Conservation (phyloP, 192 early-diverging fungal species). For the Dimargaris cristalligena region DNA sequence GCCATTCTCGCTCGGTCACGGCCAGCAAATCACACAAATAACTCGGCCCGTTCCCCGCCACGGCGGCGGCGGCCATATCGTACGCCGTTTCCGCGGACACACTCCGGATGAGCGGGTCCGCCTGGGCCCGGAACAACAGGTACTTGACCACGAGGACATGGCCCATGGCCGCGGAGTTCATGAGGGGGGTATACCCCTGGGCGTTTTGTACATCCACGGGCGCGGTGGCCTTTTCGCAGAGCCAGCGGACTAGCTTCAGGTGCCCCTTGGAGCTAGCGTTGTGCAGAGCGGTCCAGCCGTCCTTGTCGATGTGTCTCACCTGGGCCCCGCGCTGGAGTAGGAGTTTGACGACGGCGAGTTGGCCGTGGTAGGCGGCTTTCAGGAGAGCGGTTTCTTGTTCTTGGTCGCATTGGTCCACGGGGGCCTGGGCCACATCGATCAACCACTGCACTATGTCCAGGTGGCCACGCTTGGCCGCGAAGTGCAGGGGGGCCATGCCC, state of each 20-base stretch:
- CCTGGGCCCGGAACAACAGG: constrained; percentile 36
- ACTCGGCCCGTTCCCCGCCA: constrained; percentile 27
- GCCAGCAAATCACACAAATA: constrained; percentile 46
- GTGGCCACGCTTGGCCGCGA: constrained; percentile 40
- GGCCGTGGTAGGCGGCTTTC: constrained; percentile 55
- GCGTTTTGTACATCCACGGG: constrained; percentile 40
- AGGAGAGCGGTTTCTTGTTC: constrained; percentile 58
- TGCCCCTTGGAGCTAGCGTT: constrained; percentile 51
- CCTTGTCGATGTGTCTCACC: constrained; percentile 44
- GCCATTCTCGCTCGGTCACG: constrained; percentile 33
- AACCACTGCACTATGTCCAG: constrained; percentile 34
- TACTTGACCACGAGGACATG: constrained; percentile 42
- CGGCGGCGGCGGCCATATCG: constrained; percentile 51
- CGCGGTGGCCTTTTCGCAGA: constrained; percentile 36
- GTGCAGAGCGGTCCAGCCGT: constrained; percentile 71
- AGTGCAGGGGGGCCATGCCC: constrained; percentile 41
- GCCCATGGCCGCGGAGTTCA: constrained; percentile 56
- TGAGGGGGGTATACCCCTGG: constrained; percentile 54
- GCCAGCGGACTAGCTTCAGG: constrained; percentile 30
- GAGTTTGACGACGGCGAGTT: constrained; percentile 35
- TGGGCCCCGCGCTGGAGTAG: constrained; percentile 41
- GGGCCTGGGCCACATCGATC: constrained; percentile 35
- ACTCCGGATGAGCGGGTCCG: constrained; percentile 46
- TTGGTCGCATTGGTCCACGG: constrained; percentile 39
- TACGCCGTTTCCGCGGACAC: constrained; percentile 55